A percentile compares a stretch with the other conserved stretches of the same genome.
Evolutionary conservation across 306 rosid genomes (phyloP).

Genomic region (Cucumis cinereus): DNA sequence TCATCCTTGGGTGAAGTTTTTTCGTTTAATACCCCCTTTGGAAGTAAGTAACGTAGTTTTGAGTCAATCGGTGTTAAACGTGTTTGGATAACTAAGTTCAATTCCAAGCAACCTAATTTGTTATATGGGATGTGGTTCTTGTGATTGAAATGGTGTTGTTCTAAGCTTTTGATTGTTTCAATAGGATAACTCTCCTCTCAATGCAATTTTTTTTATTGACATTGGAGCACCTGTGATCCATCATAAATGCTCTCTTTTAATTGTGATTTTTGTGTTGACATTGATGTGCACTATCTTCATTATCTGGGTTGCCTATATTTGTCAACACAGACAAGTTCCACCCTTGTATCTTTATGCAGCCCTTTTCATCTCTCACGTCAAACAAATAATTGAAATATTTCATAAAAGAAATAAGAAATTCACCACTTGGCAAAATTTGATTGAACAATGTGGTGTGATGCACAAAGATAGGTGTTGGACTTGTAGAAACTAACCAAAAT

Average conservation of each 20-base stretch:
- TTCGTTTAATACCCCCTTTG: not conserved
- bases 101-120: not conserved
- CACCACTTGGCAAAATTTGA: no score
- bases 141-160: not conserved
- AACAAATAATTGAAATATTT: no score
- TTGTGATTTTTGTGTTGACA: not conserved
- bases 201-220: not conserved
- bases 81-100: not conserved
- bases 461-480: no score
- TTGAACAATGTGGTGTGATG: no score
- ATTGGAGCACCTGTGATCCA: not conserved
- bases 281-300: not conserved
- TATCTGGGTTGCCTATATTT: not conserved
- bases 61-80: no score
- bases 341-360: not conserved
- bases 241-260: not conserved
- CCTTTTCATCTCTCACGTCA: no score
- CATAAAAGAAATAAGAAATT: no score
- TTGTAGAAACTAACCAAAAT: not conserved
- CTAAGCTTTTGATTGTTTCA: not conserved
- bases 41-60: no score
- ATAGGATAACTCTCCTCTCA: not conserved
- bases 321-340: not conserved
- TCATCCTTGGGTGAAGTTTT: not conserved
- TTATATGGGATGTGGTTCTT: not conserved